phyloP scores from a whole-genome alignment of 495 filamentous ascomycete genomes.

The Penicillium canariense region DNA sequence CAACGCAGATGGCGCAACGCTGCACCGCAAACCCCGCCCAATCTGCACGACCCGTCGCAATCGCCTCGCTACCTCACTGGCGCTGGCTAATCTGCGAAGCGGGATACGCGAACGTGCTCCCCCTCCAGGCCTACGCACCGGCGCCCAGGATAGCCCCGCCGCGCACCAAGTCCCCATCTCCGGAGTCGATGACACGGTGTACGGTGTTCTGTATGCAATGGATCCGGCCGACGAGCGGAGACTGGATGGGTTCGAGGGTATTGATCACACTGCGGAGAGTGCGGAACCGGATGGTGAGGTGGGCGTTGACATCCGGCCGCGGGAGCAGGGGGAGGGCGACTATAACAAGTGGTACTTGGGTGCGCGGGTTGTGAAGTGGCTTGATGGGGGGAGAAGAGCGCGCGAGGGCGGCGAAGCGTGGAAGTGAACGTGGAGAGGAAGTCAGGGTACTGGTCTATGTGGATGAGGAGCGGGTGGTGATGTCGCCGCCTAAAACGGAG shows the following conservation, averaged over 20 bases:
- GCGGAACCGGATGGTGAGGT: constrained; percentile 16
- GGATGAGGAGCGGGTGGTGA: constrained; percentile 42
- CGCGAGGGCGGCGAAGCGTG: constrained; percentile 6
- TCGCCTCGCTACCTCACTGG: constrained; percentile 50
- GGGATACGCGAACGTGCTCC: constrained; percentile 70
- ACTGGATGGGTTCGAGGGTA: constrained; percentile 43
- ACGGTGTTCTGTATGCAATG: constrained; percentile 62
- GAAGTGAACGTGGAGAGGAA: neutral
- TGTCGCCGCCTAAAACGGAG: constrained; percentile 52
- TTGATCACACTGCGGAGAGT: constrained; percentile 26
- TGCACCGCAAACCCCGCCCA: constrained; percentile 53
- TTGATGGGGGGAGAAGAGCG: constrained; percentile 24
- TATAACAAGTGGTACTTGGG: constrained; percentile 44
- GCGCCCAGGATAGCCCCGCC: constrained; percentile 17
- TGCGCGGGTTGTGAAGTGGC: constrained; percentile 34
- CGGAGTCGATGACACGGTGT: constrained; percentile 39
- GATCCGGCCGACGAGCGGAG: constrained; percentile 33
- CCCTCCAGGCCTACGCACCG: constrained; percentile 29
- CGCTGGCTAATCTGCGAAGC: constrained; percentile 64
- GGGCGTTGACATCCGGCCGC: constrained; percentile 41
- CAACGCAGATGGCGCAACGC: constrained; percentile 61
- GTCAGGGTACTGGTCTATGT: constrained; percentile 56
- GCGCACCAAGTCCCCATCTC: constrained; percentile 23
- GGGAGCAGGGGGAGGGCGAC: constrained; percentile 33
- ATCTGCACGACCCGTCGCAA: constrained; percentile 47